Evolutionary conservation across 257 asterid genomes (phyloP).

Genomic region (Solanum arcanum): DNA sequence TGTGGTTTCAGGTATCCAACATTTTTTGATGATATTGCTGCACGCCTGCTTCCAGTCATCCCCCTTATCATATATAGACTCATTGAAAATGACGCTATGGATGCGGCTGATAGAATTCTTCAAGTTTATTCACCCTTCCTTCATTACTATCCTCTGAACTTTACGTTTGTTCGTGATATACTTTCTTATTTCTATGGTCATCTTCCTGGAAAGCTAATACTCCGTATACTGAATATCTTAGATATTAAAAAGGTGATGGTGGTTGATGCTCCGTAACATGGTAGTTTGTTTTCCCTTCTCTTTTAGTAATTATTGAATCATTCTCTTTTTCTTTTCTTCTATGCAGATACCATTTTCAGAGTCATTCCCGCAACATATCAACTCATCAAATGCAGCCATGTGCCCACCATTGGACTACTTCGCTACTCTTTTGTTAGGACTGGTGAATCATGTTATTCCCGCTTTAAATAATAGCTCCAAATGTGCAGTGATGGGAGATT

Average conservation of each 20-base stretch:
- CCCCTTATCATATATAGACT: conserved; percentile 81
- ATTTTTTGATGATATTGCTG: conserved; percentile 94
- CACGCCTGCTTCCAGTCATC: conserved; percentile 88
- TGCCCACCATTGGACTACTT: conserved; percentile 92
- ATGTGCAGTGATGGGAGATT: conserved; percentile 50
- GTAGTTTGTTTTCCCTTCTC: neutral
- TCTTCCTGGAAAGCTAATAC: conserved; percentile 84
- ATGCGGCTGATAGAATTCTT: conserved; percentile 89
- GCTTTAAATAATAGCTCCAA: conserved; percentile 57
- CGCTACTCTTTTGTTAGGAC: conserved; percentile 73
- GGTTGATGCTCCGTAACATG: neutral
- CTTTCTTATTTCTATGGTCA: conserved; percentile 96
- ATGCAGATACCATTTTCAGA: conserved; percentile 91
- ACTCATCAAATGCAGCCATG: conserved; percentile 61
- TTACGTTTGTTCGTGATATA: conserved; percentile 94
- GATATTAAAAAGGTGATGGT: conserved; percentile 74
- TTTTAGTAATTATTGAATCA: conserved; percentile 4
- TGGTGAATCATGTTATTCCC: conserved; percentile 89
- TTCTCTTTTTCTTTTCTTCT: conserved; percentile 48
- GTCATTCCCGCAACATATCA: conserved; percentile 83
- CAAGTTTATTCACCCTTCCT: conserved; percentile 73
- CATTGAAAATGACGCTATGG: conserved; percentile 82
- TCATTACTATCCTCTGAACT: conserved; percentile 81
- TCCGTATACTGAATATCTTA: conserved; percentile 64
- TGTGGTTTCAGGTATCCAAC: conserved; percentile 66